Evolutionary conservation across 768 basidiomycete species (phyloP), one percentile per base, ranked within the genome.

Genomic region (Xanthoconium stramineum): DNA sequence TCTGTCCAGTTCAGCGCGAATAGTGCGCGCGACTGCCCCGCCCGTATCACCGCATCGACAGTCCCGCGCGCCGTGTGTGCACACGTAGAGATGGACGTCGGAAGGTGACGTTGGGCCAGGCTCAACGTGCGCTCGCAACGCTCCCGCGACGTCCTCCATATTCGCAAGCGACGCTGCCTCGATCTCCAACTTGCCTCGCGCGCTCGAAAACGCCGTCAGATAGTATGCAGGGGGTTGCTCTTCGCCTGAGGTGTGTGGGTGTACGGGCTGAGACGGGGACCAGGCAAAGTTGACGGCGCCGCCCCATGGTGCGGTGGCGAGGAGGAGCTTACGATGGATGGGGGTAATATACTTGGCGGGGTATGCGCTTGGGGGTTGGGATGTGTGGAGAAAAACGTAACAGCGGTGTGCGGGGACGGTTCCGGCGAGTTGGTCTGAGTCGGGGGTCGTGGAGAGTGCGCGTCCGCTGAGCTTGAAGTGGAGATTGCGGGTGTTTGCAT

Each of bases 1-100:
- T 39, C 65, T 70, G 38, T 66, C 67, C 8, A 88, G 69, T 64
- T 89, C 86, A 5, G 75, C 72, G 17, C 74, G 72, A 29, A 94
- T 65, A 3, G 83, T 78, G 0, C 72, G 72, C 3, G 76, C 81
- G 8, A 93, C 79, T 12, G 72, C 75, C 3, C 78, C 78, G 0
- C 91, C 91, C 20, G 70, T 78, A 12, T 86, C 78, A 2, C 86
- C 87, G 59, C 91, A 93, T 6, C 91, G 78, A 71, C 91, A 94
- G 66, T 93, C 91, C 48, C 90, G 79, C 39, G 80, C 76, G 6
- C 82, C 83, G 66, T 94, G 91, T 5, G 90, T 91, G 66, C 91
- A 94, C 1, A 94, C 83, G 62, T 85, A 89, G 17, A 90, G 58
- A 60, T 76, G 67, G 45, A 77, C 54, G 42, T 67, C 56, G n/a